Evolutionary conservation across 2,329 filamentous ascomycete genomes (phyloP).

Genomic region (Microdochium trichocladiopsis): DNA sequence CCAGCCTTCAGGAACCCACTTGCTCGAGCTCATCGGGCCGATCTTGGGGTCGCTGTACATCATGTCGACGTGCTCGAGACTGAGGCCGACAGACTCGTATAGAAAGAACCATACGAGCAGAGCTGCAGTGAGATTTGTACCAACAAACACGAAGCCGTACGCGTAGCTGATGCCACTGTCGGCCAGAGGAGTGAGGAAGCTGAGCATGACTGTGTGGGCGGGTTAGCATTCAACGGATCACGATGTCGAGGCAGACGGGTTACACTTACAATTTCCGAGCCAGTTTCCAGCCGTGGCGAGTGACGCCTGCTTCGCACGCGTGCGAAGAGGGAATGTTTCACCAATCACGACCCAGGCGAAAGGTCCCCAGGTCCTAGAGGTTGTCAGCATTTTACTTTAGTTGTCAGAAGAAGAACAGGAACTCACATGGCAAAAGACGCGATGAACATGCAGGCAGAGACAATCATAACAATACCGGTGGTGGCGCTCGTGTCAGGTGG

Average conservation of each 20-base stretch:
- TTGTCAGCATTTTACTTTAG: neutral
- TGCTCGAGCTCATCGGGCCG: slow-evolving; percentile 52
- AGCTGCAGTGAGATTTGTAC: slow-evolving; percentile 51
- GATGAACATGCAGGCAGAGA: slow-evolving; percentile 69
- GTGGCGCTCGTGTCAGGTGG: slow-evolving; percentile 32
- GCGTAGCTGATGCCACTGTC: slow-evolving; percentile 51
- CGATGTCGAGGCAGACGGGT: neutral
- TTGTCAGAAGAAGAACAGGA: neutral
- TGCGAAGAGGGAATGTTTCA: slow-evolving; percentile 56
- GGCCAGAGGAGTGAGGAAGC: slow-evolving; percentile 64
- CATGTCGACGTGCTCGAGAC: slow-evolving; percentile 65
- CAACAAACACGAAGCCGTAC: slow-evolving; percentile 61
- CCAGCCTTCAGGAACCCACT: slow-evolving; percentile 43
- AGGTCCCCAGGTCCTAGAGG: slow-evolving; percentile 54
- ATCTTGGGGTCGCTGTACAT: slow-evolving; percentile 57
- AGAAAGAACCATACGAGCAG: slow-evolving; percentile 63
- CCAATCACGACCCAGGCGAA: slow-evolving; percentile 63
- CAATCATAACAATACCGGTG: slow-evolving; percentile 62
- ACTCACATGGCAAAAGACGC: slow-evolving; percentile 53
- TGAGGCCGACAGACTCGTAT: slow-evolving; percentile 56
- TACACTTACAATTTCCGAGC: slow-evolving; percentile 48
- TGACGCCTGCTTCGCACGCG: slow-evolving; percentile 46
- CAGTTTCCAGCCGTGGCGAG: slow-evolving; percentile 48
- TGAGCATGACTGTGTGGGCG: slow-evolving; percentile 45
- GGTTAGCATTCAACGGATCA: neutral